These are phyloP conservation scores for Trypanosoma boissoni DNA, from an alignment of 208 protist genomes.

Conservation along the genomic window DNA sequence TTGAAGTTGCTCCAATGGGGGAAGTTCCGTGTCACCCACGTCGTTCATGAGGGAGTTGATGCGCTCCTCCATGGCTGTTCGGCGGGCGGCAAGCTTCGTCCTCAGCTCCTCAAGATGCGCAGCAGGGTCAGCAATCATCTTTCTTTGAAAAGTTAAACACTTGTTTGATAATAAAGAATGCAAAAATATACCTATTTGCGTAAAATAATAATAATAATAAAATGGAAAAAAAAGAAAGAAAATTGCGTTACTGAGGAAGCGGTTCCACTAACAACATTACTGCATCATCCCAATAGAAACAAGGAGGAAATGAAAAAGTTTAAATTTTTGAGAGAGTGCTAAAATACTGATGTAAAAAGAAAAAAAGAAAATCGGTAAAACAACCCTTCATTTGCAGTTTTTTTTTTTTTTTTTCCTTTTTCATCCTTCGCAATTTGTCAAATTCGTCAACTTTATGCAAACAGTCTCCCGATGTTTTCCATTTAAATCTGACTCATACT, in stretches of 20 bases:
- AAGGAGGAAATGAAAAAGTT: conserved; percentile 4
- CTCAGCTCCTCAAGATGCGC: conserved; percentile 19
- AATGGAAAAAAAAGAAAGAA: no score
- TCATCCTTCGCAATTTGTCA: background rate
- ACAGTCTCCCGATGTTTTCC: no score
- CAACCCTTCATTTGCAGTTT: conserved; percentile 5
- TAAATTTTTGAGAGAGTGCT: no score
- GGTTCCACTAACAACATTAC: conserved; percentile 2
- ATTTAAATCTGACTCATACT: no score
- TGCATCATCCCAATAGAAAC: background rate
- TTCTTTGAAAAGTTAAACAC: background rate
- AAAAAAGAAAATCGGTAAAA: conserved; percentile 2
- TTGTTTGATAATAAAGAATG: no score
- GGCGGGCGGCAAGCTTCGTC: conserved; percentile 19
- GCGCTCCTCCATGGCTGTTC: conserved; percentile 29
- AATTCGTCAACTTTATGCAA: no score
- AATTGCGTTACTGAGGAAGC: no score
- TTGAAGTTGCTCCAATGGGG: conserved; percentile 48
- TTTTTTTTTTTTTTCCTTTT: conserved; percentile 23
- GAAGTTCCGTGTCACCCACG: conserved; percentile 26
- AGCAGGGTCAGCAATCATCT: conserved; percentile 1
- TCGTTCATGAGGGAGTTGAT: conserved; percentile 29
- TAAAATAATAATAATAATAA: no score
- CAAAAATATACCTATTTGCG: no score
- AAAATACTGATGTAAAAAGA: no score